These are phyloP conservation scores for Hanseniaspora lindneri DNA, from an alignment of 805 yeast species.

Conservation along the genomic window DNA sequence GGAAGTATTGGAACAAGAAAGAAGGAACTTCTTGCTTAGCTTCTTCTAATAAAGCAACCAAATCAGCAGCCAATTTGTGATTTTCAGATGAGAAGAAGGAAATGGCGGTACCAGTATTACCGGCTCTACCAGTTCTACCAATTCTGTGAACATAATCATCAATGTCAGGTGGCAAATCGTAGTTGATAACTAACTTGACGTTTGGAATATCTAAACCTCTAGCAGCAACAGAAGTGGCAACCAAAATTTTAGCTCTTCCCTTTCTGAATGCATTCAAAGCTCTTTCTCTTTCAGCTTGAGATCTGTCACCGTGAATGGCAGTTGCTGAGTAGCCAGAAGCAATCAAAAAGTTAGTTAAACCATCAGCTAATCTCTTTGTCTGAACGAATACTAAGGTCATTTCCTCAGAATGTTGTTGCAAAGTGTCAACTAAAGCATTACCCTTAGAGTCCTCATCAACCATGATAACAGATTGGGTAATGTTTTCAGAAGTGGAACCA, in stretches of 20 bases:
- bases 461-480: slow-evolving; percentile 82
- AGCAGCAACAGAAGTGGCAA: slow-evolving; percentile 99
- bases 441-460: slow-evolving; percentile 92
- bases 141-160: slow-evolving; percentile 99
- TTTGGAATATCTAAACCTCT: slow-evolving; percentile 99
- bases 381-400: slow-evolving; percentile 92
- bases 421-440: slow-evolving; percentile 76
- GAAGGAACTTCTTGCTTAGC: slow-evolving; percentile 97
- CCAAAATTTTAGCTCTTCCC: slow-evolving; percentile 87
- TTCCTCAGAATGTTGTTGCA: slow-evolving; percentile 54
- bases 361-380: slow-evolving; percentile 97
- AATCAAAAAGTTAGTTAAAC: slow-evolving; percentile 80
- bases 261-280: slow-evolving; percentile 88
- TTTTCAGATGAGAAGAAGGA: slow-evolving; percentile 96
- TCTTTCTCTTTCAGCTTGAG: slow-evolving; percentile 94
- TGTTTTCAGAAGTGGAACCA: slow-evolving; percentile 97
- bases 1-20: slow-evolving; percentile 66
- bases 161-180: slow-evolving; percentile 90
- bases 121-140: slow-evolving; percentile 99
- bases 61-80: slow-evolving; percentile 75
- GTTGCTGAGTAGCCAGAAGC: slow-evolving; percentile 90
- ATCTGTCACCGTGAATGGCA: slow-evolving; percentile 98
- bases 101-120: slow-evolving; percentile 96
- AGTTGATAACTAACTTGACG: slow-evolving; percentile 94
- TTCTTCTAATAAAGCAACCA: slow-evolving; percentile 76